Conservation (phyloP, 2,329 filamentous ascomycete species). For the Monosporascus cannonballus region DNA sequence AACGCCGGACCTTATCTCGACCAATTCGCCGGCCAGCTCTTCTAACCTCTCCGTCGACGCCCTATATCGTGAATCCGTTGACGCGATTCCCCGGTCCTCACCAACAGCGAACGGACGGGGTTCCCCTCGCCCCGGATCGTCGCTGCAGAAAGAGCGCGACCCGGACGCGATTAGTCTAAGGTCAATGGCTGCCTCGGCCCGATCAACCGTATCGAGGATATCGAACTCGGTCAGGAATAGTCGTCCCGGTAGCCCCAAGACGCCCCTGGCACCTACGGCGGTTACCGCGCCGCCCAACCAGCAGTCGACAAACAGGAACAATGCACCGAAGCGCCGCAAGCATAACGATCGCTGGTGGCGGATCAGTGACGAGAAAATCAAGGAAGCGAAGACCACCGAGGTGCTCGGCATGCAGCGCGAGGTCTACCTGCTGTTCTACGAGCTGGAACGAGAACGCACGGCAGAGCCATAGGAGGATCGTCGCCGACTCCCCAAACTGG, state of each 20-base stretch:
- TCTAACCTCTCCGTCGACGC: slow-evolving; percentile 33
- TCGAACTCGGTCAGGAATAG: slow-evolving; percentile 33
- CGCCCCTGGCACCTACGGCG: slow-evolving; percentile 15
- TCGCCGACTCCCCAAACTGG: not conserved
- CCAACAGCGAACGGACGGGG: slow-evolving; percentile 8
- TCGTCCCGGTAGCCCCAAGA: slow-evolving; percentile 22
- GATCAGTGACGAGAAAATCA: slow-evolving; percentile 94
- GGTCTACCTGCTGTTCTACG: slow-evolving; percentile 95
- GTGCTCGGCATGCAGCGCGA: slow-evolving; percentile 91
- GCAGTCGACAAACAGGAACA: slow-evolving; percentile 12
- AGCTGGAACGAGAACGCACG: slow-evolving; percentile 56
- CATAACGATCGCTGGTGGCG: slow-evolving; percentile 88
- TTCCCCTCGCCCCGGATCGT: slow-evolving; percentile 12
- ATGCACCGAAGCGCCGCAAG: slow-evolving; percentile 40
- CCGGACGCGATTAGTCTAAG: slow-evolving; percentile 46
- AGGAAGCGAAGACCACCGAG: slow-evolving; percentile 87
- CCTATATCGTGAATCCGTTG: slow-evolving; percentile 12
- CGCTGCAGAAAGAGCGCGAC: slow-evolving; percentile 33
- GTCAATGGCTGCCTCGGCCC: slow-evolving; percentile 51
- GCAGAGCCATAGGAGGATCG: slow-evolving; percentile 12
- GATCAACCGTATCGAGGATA: slow-evolving; percentile 45
- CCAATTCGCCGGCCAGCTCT: slow-evolving; percentile 28
- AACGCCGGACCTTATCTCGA: slow-evolving; percentile 40
- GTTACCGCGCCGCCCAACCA: slow-evolving; percentile 9
- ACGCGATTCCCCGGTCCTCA: slow-evolving; percentile 14